These are phyloP conservation scores for Suillus americanus DNA, from an alignment of 768 basidiomycete genomes.

Conservation along the genomic window DNA sequence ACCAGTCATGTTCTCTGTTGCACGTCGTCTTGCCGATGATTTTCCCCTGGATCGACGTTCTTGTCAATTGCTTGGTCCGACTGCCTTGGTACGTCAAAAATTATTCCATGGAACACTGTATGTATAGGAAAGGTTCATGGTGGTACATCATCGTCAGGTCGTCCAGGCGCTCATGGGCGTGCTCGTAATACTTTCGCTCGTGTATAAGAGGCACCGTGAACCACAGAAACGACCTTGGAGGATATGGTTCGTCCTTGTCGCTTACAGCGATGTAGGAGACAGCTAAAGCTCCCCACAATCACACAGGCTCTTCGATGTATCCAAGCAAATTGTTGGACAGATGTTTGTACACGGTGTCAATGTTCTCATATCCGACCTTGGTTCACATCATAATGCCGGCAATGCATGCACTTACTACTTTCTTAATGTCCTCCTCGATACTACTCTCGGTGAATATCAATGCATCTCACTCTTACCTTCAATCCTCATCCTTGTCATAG, in stretches of 20 bases:
- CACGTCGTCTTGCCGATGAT: constrained; percentile 17
- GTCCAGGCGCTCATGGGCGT: constrained; percentile 90
- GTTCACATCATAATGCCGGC: constrained; percentile 63
- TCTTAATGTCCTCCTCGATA: constrained; percentile 87
- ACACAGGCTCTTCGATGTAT: constrained; percentile 85
- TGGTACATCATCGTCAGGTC: constrained; percentile 40
- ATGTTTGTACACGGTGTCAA: constrained; percentile 80
- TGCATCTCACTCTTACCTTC: not conserved
- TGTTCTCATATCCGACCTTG: constrained; percentile 74
- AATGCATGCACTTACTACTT: constrained; percentile 95
- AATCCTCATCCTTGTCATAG: constrained; percentile 38
- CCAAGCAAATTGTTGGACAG: constrained; percentile 88
- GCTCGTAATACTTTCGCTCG: constrained; percentile 81
- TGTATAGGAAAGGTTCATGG: not conserved
- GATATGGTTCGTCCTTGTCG: constrained; percentile 66
- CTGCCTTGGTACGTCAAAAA: constrained; percentile 39
- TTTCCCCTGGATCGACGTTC: constrained; percentile 41
- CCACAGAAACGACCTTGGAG: constrained; percentile 83
- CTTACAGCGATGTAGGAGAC: constrained; percentile 7
- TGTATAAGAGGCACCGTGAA: constrained; percentile 89
- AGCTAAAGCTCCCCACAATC: constrained; percentile 1
- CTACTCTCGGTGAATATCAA: constrained; percentile 57
- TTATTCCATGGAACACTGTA: not conserved
- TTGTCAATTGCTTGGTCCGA: constrained; percentile 48
- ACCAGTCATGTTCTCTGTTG: constrained; percentile 15